Conservation (phyloP, 805 yeast species). For the Teunomyces gatunensis region DNA sequence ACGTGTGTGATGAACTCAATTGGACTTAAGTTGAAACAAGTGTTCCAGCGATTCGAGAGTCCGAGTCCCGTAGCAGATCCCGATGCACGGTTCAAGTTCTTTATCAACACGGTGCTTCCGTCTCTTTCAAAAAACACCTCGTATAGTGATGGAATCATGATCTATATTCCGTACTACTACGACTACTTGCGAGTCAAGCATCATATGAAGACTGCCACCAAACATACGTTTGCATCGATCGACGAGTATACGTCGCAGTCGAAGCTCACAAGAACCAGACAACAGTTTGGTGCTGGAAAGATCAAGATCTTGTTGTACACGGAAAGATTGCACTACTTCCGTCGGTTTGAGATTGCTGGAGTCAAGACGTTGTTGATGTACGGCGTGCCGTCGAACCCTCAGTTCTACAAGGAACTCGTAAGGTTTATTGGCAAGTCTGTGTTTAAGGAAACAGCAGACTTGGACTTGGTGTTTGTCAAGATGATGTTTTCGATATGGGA, state of each 20-base stretch:
- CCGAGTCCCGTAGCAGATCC: slow-evolving; percentile 64
- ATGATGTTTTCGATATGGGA: slow-evolving; percentile 78
- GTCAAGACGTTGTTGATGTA: slow-evolving; percentile 81
- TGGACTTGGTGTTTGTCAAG: slow-evolving; percentile 47
- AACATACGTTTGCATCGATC: slow-evolving; percentile 62
- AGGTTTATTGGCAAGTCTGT: slow-evolving; percentile 65
- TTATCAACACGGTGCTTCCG: slow-evolving; percentile 72
- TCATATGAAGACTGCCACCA: slow-evolving; percentile 61
- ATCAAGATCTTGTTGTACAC: slow-evolving; percentile 79
- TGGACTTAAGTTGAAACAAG: slow-evolving; percentile 65
- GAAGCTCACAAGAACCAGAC: slow-evolving; percentile 68
- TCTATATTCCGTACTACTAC: slow-evolving; percentile 81
- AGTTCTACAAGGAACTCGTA: slow-evolving; percentile 75
- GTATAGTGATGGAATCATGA: slow-evolving; percentile 69
- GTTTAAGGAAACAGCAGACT: slow-evolving; percentile 50
- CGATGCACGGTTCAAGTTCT: slow-evolving; percentile 77
- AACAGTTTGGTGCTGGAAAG: slow-evolving; percentile 61
- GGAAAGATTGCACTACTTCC: slow-evolving; percentile 89
- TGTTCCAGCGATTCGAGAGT: slow-evolving; percentile 68
- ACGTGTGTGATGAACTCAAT: slow-evolving; percentile 59
- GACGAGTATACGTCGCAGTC: slow-evolving; percentile 81
- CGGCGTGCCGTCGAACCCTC: slow-evolving; percentile 80
- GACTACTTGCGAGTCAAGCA: slow-evolving; percentile 81
- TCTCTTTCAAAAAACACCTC: slow-evolving; percentile 60
- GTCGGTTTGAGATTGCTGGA: slow-evolving; percentile 82